Conservation (phyloP, 2,329 filamentous ascomycete species). For the Phialophora macrospora region DNA sequence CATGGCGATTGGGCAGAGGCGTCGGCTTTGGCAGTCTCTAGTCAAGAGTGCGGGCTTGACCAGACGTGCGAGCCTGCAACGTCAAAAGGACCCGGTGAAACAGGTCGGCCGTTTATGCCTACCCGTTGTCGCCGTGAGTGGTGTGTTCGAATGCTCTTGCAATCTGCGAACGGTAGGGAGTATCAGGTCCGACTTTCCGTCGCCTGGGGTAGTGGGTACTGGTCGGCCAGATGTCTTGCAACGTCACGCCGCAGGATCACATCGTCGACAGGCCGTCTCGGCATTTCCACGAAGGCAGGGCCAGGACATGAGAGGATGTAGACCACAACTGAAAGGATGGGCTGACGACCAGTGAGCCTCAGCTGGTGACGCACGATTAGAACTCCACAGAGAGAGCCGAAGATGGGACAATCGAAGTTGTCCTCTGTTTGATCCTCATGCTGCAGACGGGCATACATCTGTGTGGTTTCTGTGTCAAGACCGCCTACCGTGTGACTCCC, state of each 20-base stretch:
- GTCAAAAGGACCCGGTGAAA: not conserved
- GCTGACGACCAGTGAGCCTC: not conserved
- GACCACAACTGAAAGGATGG: not conserved
- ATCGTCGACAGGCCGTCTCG: not conserved
- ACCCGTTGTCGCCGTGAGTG: too few relatives aligned
- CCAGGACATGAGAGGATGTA: not conserved
- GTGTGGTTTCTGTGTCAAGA: not conserved
- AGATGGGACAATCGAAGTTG: not conserved
- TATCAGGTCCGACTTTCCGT: not conserved
- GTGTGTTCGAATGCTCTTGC: not conserved
- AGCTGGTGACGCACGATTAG: not conserved
- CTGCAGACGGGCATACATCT: not conserved
- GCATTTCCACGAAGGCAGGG: not conserved
- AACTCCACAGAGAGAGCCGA: not conserved
- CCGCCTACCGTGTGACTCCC: not conserved
- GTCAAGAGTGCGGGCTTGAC: not conserved
- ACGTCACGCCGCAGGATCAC: not conserved
- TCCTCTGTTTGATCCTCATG: too few relatives aligned
- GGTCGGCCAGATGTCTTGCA: not conserved
- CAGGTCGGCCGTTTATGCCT: not conserved
- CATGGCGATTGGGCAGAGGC: too few relatives aligned
- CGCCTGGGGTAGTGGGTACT: not conserved
- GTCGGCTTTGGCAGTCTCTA: not conserved
- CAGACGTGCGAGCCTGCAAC: not conserved
- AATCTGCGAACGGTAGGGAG: not conserved